Percentiles rank a stretch among this genome's conserved stretches.
Conservation (phyloP, 371 early-diverging fungal species). For the Syncephalastrum monosporum region DNA sequence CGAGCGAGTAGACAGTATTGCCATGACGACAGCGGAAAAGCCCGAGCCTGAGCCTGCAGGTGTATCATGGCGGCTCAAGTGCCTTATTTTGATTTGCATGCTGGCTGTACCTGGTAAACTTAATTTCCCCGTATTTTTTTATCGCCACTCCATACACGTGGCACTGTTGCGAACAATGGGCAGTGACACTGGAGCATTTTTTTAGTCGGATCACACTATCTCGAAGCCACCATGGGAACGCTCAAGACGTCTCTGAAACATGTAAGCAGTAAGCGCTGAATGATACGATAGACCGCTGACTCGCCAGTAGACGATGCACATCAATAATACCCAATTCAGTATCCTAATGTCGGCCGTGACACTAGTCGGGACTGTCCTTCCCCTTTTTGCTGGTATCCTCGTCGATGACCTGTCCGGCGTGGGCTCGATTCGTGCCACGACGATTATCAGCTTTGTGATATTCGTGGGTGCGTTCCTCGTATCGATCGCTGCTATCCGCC, state of each 20-base stretch:
- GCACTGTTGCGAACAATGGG: too few species aligned
- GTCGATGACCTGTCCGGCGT: conserved; percentile 36
- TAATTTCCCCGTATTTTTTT: too few species aligned
- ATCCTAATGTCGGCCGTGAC: conserved; percentile 70
- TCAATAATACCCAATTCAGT: conserved; percentile 72
- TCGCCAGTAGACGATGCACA: conserved; percentile 36
- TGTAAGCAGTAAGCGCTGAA: conserved; percentile 19
- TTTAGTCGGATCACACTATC: conserved; percentile 38
- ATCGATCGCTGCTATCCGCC: conserved; percentile 23
- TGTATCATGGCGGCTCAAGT: conserved; percentile 18
- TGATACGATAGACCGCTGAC: background rate
- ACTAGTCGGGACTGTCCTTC: conserved; percentile 68
- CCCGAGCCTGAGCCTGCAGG: conserved; percentile 1
- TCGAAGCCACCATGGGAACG: conserved; percentile 45
- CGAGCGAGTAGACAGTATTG: too few species aligned
- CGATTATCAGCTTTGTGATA: conserved; percentile 32
- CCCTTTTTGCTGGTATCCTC: conserved; percentile 65
- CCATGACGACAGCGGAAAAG: conserved; percentile 3
- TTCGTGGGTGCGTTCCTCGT: conserved; percentile 36
- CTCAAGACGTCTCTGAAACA: conserved; percentile 37
- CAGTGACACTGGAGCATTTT: too few species aligned
- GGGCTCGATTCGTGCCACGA: conserved; percentile 40
- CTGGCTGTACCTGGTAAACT: conserved; percentile 15
- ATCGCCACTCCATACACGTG: too few species aligned
- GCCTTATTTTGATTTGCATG: conserved; percentile 19